Evolutionary conservation across 2,329 filamentous ascomycete species (phyloP).

Genomic region (Colletotrichum viniferum): DNA sequence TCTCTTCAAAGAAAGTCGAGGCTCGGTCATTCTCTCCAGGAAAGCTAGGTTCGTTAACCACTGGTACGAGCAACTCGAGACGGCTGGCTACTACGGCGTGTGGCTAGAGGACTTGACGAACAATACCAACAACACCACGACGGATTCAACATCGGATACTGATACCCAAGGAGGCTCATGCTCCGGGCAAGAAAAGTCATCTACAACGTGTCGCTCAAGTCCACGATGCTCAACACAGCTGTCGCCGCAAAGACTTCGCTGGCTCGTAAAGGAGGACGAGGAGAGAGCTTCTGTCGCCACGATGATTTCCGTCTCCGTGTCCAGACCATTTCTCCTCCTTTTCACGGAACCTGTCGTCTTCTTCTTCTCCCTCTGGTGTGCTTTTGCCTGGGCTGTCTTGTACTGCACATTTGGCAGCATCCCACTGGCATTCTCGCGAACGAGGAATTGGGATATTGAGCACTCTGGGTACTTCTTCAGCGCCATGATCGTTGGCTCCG

Average conservation of each 20-base stretch:
- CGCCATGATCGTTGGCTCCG: conserved; percentile 67
- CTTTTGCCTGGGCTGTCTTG: conserved; percentile 88
- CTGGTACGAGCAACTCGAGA: conserved; percentile 79
- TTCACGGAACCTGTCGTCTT: conserved; percentile 80
- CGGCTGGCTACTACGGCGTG: conserved; percentile 59
- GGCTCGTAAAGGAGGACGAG: conserved; percentile 81
- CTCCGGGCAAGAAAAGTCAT: not conserved
- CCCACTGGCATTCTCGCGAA: conserved; percentile 74
- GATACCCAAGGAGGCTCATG: conserved; percentile 4
- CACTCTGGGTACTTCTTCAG: conserved; percentile 68
- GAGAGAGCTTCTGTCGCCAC: conserved; percentile 69
- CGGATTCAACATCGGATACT: not conserved
- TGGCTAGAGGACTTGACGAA: conserved; percentile 33
- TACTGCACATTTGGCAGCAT: conserved; percentile 85
- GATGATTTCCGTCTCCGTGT: conserved; percentile 77
- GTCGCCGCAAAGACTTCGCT: conserved; percentile 63
- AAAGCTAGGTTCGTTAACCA: conserved; percentile 77
- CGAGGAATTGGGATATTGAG: conserved; percentile 70
- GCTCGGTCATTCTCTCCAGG: conserved; percentile 76
- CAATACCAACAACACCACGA: conserved; percentile 6
- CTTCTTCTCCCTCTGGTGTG: conserved; percentile 87
- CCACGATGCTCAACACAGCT: not conserved
- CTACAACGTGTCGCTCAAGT: not conserved
- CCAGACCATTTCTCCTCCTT: conserved; percentile 78
- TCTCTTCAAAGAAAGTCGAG: conserved; percentile 83